These are phyloP conservation scores for Nakaseomyces kungkrabaensis DNA, from an alignment of 1,139 yeast species.

Conservation along the genomic window DNA sequence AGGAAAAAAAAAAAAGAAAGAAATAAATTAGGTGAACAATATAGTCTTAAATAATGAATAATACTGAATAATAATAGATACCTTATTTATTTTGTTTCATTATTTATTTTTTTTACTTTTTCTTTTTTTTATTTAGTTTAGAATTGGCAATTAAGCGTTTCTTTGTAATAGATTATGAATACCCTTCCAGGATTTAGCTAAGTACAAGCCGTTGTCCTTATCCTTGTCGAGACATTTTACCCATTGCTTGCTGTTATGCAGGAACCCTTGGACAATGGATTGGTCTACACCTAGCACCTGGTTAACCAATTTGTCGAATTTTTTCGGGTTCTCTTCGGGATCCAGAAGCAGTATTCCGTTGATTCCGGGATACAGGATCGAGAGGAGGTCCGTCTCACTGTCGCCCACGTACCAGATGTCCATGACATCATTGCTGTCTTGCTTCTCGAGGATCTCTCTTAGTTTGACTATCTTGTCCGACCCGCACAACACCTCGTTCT, in stretches of 20 bases:
- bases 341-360: conserved; percentile 22
- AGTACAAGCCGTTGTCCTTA: not conserved
- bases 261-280: not conserved
- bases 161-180: not conserved
- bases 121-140: not conserved
- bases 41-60: no score
- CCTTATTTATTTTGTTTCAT: not conserved
- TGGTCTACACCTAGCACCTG: conserved; percentile 12
- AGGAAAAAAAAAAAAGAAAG: not conserved
- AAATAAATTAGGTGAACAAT: no score
- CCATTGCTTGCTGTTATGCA: not conserved
- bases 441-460: conserved; percentile 5
- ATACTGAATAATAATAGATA: no score
- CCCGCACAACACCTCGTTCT: conserved; percentile 22
- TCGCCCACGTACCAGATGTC: conserved; percentile 28
- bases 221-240: not conserved
- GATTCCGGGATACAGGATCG: conserved; percentile 21
- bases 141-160: no score
- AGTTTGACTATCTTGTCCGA: conserved; percentile 19
- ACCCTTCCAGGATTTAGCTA: conserved; percentile 4
- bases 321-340: conserved; percentile 22
- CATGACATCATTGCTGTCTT: not conserved
- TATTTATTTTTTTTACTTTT: not conserved
- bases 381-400: conserved; percentile 26
- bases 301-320: conserved; percentile 13